phyloP scores from a whole-genome alignment of 139 green algal genomes.

The Microglena sp. region DNA sequence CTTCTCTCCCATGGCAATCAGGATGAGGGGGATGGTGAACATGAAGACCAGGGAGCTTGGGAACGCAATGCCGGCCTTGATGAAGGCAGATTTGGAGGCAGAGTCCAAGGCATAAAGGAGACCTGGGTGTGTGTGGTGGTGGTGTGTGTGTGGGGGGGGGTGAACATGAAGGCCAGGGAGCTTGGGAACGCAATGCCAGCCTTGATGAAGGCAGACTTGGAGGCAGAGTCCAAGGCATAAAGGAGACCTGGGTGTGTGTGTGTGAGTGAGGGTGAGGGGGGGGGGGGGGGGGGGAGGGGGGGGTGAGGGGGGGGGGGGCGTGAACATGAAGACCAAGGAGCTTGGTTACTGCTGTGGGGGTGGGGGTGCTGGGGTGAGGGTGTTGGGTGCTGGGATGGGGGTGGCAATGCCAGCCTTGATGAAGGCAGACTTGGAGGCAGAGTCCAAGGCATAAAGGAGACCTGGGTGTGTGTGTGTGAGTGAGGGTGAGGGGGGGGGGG shows the following conservation, averaged over 20 bases:
- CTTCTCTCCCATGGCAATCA: constrained; percentile 25
- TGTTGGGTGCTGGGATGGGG: too few relatives aligned
- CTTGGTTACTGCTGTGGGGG: too few relatives aligned
- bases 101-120: constrained; percentile 37
- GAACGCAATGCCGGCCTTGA: constrained; percentile 21
- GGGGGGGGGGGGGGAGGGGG: too few relatives aligned
- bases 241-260: too few relatives aligned
- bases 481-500: too few relatives aligned
- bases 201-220: constrained; percentile 30
- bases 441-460: constrained; percentile 35
- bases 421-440: constrained; percentile 34
- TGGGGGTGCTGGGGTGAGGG: too few relatives aligned
- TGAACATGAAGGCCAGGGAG: constrained; percentile 4
- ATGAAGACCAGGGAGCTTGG: constrained; percentile 16
- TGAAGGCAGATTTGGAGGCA: constrained; percentile 32
- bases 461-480: too few relatives aligned
- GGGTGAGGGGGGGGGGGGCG: neutral
- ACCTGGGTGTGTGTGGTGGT: neutral
- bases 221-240: constrained; percentile 32
- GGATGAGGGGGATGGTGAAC: constrained; percentile 8
- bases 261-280: too few relatives aligned
- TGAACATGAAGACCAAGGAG: constrained; percentile 14
- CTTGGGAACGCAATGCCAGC: constrained; percentile 27
- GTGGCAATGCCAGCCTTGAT: constrained; percentile 12
- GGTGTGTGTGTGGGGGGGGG: neutral